Evolutionary conservation across 2,329 filamentous ascomycete species (phyloP).

Genomic region (Colletotrichum sp.): DNA sequence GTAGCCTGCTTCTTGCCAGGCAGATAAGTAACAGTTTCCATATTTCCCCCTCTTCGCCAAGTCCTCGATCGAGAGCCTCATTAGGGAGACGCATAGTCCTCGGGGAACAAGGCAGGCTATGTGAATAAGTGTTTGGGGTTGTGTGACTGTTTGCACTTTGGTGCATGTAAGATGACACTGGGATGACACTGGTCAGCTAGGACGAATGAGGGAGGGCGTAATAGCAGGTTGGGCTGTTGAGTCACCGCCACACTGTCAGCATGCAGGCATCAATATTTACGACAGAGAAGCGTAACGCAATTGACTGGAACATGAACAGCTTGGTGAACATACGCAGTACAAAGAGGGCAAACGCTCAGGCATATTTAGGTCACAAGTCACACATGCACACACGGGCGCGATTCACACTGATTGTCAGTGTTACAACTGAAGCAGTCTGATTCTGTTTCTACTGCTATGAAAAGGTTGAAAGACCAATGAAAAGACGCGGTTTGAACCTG

Average conservation of each 20-base stretch:
- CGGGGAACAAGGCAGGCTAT: background rate
- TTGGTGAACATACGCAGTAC: background rate
- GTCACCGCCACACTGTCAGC: background rate
- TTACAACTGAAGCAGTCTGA: background rate
- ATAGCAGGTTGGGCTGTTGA: background rate
- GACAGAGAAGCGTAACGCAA: background rate
- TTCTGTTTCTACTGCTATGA: background rate
- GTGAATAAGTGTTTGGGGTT: background rate
- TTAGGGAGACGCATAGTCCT: too few relatives aligned
- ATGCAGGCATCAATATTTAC: background rate
- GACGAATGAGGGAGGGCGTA: background rate
- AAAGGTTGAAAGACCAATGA: background rate
- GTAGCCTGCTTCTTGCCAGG: background rate
- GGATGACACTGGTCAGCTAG: background rate
- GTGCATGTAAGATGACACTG: background rate
- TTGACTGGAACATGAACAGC: background rate
- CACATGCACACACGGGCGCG: background rate
- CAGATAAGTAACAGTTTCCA: background rate
- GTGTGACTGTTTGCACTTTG: background rate
- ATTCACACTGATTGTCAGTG: background rate
- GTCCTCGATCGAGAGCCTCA: background rate
- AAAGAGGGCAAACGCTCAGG: background rate
- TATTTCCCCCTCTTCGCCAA: background rate
- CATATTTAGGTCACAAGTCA: background rate
- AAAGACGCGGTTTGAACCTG: background rate